These are phyloP conservation scores for Aureobasidium leucospermi DNA, from an alignment of 2,329 filamentous ascomycete genomes.

Conservation along the genomic window DNA sequence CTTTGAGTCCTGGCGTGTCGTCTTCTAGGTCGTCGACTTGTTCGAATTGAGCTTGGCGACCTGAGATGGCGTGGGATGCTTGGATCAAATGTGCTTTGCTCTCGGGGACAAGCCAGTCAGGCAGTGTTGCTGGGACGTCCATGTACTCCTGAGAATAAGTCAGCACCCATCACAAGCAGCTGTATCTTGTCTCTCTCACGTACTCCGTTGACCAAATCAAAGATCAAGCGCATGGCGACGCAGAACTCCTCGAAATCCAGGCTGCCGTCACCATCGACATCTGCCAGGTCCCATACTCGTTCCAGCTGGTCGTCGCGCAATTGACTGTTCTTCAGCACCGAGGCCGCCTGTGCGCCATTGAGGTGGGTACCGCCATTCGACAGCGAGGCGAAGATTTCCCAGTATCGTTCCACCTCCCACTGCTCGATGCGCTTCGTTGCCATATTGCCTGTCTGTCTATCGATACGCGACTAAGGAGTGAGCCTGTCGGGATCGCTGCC, in stretches of 20 bases:
- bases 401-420: constrained; percentile 70
- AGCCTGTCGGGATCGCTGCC: not conserved
- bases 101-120: constrained; percentile 95
- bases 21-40: constrained; percentile 68
- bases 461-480: not conserved
- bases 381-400: constrained; percentile 70
- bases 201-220: constrained; percentile 93
- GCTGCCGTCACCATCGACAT: constrained; percentile 95
- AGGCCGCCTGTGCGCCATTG: constrained; percentile 61
- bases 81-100: constrained; percentile 88
- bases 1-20: constrained; percentile 77
- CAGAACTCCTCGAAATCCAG: constrained; percentile 99
- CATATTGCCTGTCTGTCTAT: constrained; percentile 23
- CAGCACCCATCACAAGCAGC: not conserved
- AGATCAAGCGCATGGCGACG: constrained; percentile 96
- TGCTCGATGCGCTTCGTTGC: constrained; percentile 56
- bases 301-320: constrained; percentile 81
- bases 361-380: constrained; percentile 57
- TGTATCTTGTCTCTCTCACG: constrained; percentile 19
- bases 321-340: constrained; percentile 65
- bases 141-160: constrained; percentile 64
- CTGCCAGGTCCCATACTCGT: constrained; percentile 91
- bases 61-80: constrained; percentile 70
- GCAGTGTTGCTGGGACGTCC: constrained; percentile 77
- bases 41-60: constrained; percentile 76